Evolutionary conservation across 2,329 filamentous ascomycete genomes (phyloP), one percentile per base, ranked within the genome.

Genomic region (Fusarium brachygibbosum): DNA sequence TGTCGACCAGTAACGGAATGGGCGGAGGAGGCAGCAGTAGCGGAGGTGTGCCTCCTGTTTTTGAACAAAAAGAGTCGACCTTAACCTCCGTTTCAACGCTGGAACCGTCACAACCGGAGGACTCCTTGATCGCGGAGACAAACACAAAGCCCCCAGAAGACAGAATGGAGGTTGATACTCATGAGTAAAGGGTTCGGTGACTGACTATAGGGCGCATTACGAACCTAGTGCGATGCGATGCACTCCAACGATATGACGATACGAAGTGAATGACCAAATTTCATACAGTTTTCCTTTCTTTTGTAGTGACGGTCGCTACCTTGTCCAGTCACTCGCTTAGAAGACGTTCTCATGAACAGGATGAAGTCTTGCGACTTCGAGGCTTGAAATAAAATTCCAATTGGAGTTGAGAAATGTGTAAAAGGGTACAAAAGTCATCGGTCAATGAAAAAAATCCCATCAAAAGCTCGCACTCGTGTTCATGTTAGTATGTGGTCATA

Each of bases 1-100:
- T 90, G n/a, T 76, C 74, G 37, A 70, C 73, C 35, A 71, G 65
- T 32, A 78, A 78, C 40, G 78, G 76, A 37, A 53, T 73, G 55
- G 58, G 65, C 31, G 56, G 63, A 13, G 65, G 37, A 45, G 48
- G 68, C 28, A 45, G 68, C 51, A 73, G 63, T 19, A 73, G 63
- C 21, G 67, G 69, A 37, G 62, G 57, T 32, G 55, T 53, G 16
- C 57, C 61, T 46, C 56, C 60, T 55, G 37, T 46, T 37, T 55
- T 42, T 44, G 74, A 77, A 32, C 71, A 68, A 23, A 79, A 77
- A 44, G 76, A 77, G 34, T 66, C 75, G 19, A 60, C 56, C 3
- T 44, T 70, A 31, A 62, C 67, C n/a, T 70, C 66, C 37, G 52
- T 68, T 29, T 66, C 69, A 32, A 58, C 58, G 42, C 40, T 65